Base-by-base conservation (phyloP, 164 flowering plant species). In the Aristolochia contorta region DNA sequence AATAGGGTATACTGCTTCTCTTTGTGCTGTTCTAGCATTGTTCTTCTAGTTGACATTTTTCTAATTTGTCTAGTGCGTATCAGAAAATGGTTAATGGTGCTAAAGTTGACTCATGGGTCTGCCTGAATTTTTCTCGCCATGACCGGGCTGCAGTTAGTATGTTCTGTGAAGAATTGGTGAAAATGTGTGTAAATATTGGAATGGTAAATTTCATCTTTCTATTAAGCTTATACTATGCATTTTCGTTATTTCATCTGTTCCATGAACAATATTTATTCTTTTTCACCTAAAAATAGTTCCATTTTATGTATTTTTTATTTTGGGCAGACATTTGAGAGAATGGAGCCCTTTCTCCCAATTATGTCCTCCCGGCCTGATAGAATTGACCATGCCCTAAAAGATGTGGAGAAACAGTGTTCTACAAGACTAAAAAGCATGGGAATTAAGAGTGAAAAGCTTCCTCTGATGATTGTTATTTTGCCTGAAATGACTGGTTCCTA, bases 71-170 rank as follows among this genome's bases (percentile, higher is more conserved):
- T 50, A n/a, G n/a, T 13, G 21, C 41, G 45, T 5, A 24, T 49
- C 68, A 90, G 98, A 90, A 80, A 82, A 80, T 93, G 94, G 65
- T 83, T 9, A 80, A 83, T 66, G 97, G 90, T 21, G 96, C 78
- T 6, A 61, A 20, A 0, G 83, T 93, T 2, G 71, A 76, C 0
- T 57, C 4, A 13, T 93, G 94, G 96, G 57, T 80, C 0, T 86
- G 90, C 58, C 54, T 93, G 1, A 81, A 66, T 62, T 88, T 93
- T 63, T 85, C 88, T 0, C 20, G 67, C 1, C 1, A 71, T 52
- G 32, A 47, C 0, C 54, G 4, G 21, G 64, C 71, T 49, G 7
- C 54, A 12, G 77, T 62, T 0, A 0, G 1, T 2, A n/a, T 19
- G 1, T 87, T 93, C 60, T 81, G 83, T 65, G 2, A 52, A 0